Evolutionary conservation across 1,284 basidiomycete species (phyloP).

Genomic region (Boletus austroedulis): DNA sequence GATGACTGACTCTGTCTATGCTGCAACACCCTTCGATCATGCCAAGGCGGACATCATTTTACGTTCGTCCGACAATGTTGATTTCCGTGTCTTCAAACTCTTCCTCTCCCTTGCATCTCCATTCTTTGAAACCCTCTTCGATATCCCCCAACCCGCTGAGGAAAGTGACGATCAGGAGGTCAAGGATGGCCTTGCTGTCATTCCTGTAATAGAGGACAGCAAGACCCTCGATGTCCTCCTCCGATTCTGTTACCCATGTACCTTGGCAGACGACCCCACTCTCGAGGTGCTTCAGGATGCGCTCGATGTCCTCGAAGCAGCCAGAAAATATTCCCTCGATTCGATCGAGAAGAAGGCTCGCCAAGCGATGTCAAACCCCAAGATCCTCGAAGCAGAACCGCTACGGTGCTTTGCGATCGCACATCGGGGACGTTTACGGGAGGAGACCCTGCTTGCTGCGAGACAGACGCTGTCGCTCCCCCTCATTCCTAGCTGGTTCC

Average conservation of each 20-base stretch:
- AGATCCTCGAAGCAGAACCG: background rate
- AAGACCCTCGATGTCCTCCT: constrained; percentile 1
- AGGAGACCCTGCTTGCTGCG: background rate
- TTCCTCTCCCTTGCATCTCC: constrained; percentile 28
- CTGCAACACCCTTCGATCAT: constrained; percentile 26
- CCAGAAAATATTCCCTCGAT: background rate
- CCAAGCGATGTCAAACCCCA: background rate
- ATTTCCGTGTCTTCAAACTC: constrained; percentile 38
- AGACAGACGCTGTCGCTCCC: background rate
- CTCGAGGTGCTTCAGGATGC: background rate
- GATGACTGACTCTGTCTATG: background rate
- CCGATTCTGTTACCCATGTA: constrained; percentile 3
- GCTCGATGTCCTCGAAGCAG: background rate
- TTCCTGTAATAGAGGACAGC: background rate
- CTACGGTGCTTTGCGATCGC: background rate
- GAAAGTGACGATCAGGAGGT: constrained; percentile 6
- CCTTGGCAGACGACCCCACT: background rate
- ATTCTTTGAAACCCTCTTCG: constrained; percentile 45
- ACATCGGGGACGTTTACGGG: background rate
- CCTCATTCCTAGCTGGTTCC: background rate
- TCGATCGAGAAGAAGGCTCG: background rate
- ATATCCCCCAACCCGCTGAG: constrained; percentile 38
- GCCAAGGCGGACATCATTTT: constrained; percentile 25
- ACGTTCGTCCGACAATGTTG: constrained; percentile 44
- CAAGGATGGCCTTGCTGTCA: constrained; percentile 9